Evolutionary conservation across 768 basidiomycete species (phyloP), one percentile per base, ranked within the genome.

Genomic region (Russula compacta): DNA sequence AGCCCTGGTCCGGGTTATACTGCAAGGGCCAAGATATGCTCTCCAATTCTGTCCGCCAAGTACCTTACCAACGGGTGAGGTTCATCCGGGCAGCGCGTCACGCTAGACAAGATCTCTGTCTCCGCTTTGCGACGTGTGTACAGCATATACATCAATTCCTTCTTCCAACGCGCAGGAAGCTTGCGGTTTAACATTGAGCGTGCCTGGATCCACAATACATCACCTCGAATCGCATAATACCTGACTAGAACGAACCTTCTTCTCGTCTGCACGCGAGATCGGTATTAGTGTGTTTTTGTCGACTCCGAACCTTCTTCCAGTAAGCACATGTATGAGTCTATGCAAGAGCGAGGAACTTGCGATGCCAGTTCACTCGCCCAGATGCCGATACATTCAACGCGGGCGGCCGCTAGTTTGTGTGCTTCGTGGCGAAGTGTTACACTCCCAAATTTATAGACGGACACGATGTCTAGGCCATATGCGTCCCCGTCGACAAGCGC

Each of bases 401-500:
- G 80, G 36, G 76, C 72, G 1, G 91, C 83, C 0, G 83, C 84
- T 39, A 97, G 76, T 46, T 78, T 84, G 15, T 73, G 76, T 33
- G 80, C 81, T 71, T 98, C 91, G 69, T 90, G 89, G 46, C 77
- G 77, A 73, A 93, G 78, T 40, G 74, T 75, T 53, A 71, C 73
- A 59, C 92, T 94, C 10, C 97, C 97, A 67, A 81, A 83, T 62
- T 82, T 88, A 74, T 92, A 98, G 9, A 90, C 87, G 0, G 89
- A 87, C 12, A 94, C 80, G 63, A 99, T 98, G 63, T 95, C 92
- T 46, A 98, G 71, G 1, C 97, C 97, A 70, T 90, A 90, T 0
- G 95, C 86, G 71, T 99, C 97, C 0, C 82, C 87, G 68, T 99
- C 97, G 6, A 98, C 88, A 39, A 98, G 72, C 2, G 81, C 86